Conservation (phyloP, 2,329 filamentous ascomycete species). For the Ramularia collo-cygni region DNA sequence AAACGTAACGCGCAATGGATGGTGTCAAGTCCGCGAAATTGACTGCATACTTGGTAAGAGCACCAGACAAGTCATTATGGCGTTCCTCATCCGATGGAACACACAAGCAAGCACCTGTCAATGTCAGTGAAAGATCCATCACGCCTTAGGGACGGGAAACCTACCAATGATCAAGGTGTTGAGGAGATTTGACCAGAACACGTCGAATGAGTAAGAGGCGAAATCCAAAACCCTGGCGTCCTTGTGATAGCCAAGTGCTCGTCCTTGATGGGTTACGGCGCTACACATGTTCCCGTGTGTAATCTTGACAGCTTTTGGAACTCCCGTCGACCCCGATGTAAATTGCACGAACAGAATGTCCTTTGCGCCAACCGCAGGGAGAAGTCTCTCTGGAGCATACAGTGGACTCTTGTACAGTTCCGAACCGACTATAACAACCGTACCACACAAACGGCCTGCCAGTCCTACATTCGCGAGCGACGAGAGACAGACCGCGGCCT, state of each 20-base stretch:
- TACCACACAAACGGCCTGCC: too few species aligned
- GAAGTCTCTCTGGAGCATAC: too few species aligned
- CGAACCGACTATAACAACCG: too few species aligned
- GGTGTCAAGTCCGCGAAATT: background rate
- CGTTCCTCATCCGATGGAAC: slow-evolving; percentile 41
- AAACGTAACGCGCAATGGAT: background rate
- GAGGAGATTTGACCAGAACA: background rate
- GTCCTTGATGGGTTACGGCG: slow-evolving; percentile 1
- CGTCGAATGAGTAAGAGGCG: slow-evolving; percentile 12
- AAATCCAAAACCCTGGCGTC: slow-evolving; percentile 12
- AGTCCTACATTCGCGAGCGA: too few species aligned
- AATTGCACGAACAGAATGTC: slow-evolving; percentile 7
- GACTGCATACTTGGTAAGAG: background rate
- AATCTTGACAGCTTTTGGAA: slow-evolving; percentile 10
- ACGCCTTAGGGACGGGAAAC: too few species aligned
- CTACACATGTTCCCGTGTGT: slow-evolving; percentile 6
- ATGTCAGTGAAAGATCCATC: too few species aligned
- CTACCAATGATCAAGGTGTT: too few species aligned
- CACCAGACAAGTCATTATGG: background rate
- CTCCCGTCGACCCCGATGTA: slow-evolving; percentile 15
- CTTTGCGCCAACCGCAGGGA: background rate
- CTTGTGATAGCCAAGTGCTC: slow-evolving; percentile 1
- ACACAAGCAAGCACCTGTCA: too few species aligned
- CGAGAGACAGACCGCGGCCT: too few species aligned
- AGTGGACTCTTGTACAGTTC: too few species aligned